Evolutionary conservation across 2,329 filamentous ascomycete species (phyloP), one percentile per base, ranked within the genome.

Genomic region (Aureobasidium sp.): DNA sequence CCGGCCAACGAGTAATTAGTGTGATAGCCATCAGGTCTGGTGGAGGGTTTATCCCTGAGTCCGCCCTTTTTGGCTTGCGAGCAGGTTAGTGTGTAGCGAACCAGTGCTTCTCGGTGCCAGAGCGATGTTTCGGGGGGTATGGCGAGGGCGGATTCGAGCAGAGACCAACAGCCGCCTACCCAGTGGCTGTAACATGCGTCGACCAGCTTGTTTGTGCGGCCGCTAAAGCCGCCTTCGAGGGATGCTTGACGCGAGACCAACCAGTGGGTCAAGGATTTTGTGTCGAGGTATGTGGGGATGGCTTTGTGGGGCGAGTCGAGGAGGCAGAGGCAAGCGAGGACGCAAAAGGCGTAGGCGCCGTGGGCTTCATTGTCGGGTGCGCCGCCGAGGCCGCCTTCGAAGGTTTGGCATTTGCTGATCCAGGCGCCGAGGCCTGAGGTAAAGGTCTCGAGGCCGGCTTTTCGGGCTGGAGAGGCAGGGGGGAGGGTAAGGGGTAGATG

Each of bases 151-250:
- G 90, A 90, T 78, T 97, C 89, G 67, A 97, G 81, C 66, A 99
- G 77, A 49, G 93, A 88, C 90, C 92, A 99, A 78, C 92, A 97
- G 61, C 89, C 89, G 61, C 94, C 94, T 37, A 96, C 88, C 94
- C 94, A 99, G 76, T 97, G 93, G 73, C 90, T 96, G 78, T 99
- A 99, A 77, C 94, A 99, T 49, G 93, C 94, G 74, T 99, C 94
- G 36, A 97, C 94, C 36, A 99, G 82, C 78, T 99, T 99, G 81
- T 97, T 97, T 31, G 93, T 96, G 68, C 94, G 88, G 64, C 94
- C 94, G 44, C 90, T 89, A 71, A 96, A 92, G 39, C 94, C 94
- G 66, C 92, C 92, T 74, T 97, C 94, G 3, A 93, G 94, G 34
- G 87, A 86, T 73, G 93, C 89, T 75, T 99, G 94, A 64, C 91